Percentiles rank a stretch among this genome's conserved stretches.
Evolutionary conservation across 768 basidiomycete species (phyloP).

Genomic region (Peribolospora baueri): DNA sequence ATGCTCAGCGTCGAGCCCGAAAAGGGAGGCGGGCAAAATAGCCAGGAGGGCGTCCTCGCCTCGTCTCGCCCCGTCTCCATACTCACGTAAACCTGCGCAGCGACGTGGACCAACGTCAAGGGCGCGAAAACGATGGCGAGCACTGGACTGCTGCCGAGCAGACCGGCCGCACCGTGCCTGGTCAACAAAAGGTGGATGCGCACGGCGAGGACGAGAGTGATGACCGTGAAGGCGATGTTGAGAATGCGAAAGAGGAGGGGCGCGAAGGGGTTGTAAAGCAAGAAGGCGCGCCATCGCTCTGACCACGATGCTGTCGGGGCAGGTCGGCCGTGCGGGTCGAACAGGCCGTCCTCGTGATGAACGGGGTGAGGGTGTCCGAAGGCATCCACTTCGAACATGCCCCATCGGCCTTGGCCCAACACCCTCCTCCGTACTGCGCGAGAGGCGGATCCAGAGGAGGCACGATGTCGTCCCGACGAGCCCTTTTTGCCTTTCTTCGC

Average conservation of each 20-base stretch:
- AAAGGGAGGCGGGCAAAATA: neutral
- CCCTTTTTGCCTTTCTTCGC: neutral
- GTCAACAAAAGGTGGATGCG: conserved; percentile 40
- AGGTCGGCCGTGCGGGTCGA: neutral
- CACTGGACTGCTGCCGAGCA: conserved; percentile 59
- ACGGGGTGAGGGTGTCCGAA: too few relatives aligned
- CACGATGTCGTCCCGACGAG: conserved; percentile 4
- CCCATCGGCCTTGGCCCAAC: too few relatives aligned
- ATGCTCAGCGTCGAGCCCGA: conserved; percentile 8
- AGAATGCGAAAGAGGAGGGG: conserved; percentile 43
- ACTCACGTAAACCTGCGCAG: conserved; percentile 61
- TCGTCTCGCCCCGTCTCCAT: too few relatives aligned
- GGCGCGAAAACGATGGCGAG: conserved; percentile 69
- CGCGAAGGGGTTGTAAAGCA: conserved; percentile 10
- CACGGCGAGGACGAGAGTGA: conserved; percentile 55
- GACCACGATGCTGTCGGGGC: neutral
- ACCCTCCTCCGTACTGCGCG: neutral
- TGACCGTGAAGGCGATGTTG: conserved; percentile 58
- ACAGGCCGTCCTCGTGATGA: neutral
- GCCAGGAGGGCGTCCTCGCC: too few relatives aligned
- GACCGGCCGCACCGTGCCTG: conserved; percentile 32
- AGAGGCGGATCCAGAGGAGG: neutral
- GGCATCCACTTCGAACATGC: too few relatives aligned
- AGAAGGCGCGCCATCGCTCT: conserved; percentile 5
- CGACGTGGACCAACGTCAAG: conserved; percentile 57